Conservation (phyloP, 192 early-diverging fungal genomes). For the Coemansia sp. region DNA sequence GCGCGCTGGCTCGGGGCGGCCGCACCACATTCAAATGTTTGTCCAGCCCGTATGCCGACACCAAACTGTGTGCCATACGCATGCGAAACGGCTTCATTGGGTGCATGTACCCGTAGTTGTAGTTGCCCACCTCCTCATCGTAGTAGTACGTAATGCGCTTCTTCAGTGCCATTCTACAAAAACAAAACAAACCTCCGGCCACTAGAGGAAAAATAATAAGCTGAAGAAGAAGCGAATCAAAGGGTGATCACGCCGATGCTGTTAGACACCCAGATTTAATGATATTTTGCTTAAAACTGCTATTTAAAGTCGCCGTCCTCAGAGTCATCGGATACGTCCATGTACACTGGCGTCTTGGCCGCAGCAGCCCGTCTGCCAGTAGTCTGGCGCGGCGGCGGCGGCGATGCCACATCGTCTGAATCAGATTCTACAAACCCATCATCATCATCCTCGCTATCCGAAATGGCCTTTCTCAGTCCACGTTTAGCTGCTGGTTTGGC, state of each 20-base stretch:
- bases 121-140: constrained; percentile 69
- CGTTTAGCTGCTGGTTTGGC: constrained; percentile 11
- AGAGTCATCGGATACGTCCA: constrained; percentile 38
- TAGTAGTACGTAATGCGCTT: constrained; percentile 56
- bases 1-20: constrained; percentile 78
- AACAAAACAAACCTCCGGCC: no score
- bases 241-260: neutral
- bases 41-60: constrained; percentile 90
- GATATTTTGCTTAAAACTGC: no score
- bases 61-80: constrained; percentile 92
- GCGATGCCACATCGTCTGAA: constrained; percentile 11
- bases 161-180: constrained; percentile 12
- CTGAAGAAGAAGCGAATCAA: neutral
- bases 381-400: constrained; percentile 17
- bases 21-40: constrained; percentile 85
- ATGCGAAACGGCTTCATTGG: constrained; percentile 99
- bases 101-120: constrained; percentile 91
- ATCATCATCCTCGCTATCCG: constrained; percentile 31
- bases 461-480: neutral
- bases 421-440: constrained; percentile 1
- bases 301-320: constrained; percentile 33
- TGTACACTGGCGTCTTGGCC: constrained; percentile 23
- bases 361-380: constrained; percentile 24
- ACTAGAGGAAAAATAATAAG: neutral
- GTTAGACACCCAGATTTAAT: no score